These are phyloP conservation scores for Phytophthora capsici DNA, from an alignment of 352 stramenopile genomes.

Conservation along the genomic window DNA sequence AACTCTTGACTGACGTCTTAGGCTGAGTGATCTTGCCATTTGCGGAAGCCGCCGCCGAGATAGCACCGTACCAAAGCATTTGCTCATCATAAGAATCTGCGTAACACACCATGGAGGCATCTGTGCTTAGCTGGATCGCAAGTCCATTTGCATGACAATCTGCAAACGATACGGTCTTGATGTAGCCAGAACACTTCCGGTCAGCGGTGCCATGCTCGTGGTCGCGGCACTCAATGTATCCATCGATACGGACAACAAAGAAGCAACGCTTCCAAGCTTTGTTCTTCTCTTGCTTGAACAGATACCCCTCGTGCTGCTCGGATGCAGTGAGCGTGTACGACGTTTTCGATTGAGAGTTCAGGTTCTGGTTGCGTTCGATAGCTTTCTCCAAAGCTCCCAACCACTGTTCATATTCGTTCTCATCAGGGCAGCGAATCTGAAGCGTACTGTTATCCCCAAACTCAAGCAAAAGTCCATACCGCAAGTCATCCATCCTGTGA, in stretches of 20 bases:
- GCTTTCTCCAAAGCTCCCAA: conserved; percentile 50
- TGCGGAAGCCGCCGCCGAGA: conserved; percentile 61
- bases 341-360: conserved; percentile 66
- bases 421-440: conserved; percentile 51
- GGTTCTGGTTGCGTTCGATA: conserved; percentile 60
- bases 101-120: conserved; percentile 73
- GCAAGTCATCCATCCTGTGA: conserved; percentile 49
- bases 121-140: conserved; percentile 72
- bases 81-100: conserved; percentile 81
- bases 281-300: conserved; percentile 71
- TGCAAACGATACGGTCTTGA: conserved; percentile 72
- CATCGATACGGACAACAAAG: conserved; percentile 73
- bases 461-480: conserved; percentile 59
- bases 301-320: conserved; percentile 72
- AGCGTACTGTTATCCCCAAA: conserved; percentile 55
- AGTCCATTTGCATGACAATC: conserved; percentile 76
- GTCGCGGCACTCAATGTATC: conserved; percentile 75
- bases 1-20: conserved; percentile 66
- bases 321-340: conserved; percentile 70
- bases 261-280: conserved; percentile 64
- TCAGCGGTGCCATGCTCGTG: conserved; percentile 50
- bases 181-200: conserved; percentile 62
- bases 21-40: conserved; percentile 52
- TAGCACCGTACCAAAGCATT: conserved; percentile 84
- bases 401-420: conserved; percentile 63